Conservation (phyloP, 2,329 filamentous ascomycete genomes). For the Ophiostoma triangulosporum region DNA sequence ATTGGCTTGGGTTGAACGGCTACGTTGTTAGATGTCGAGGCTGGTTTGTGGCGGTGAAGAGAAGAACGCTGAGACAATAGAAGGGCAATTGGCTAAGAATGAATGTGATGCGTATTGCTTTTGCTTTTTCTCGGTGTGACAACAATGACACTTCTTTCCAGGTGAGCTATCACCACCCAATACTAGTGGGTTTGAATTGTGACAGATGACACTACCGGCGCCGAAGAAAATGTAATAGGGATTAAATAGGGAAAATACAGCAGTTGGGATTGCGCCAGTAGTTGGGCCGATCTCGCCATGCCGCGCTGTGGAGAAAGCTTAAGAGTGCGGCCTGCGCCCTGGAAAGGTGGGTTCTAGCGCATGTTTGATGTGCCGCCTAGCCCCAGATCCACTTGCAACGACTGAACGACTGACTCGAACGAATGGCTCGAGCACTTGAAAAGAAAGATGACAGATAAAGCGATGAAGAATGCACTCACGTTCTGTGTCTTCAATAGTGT, state of each 20-base stretch:
- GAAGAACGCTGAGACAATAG: neutral
- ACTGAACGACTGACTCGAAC: neutral
- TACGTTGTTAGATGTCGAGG: neutral
- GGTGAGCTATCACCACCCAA: neutral
- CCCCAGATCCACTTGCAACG: neutral
- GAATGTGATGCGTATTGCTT: neutral
- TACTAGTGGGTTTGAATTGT: neutral
- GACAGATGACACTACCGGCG: neutral
- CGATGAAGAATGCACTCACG: neutral
- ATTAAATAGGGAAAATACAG: neutral
- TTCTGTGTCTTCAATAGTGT: neutral
- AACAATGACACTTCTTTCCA: neutral
- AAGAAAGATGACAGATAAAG: neutral
- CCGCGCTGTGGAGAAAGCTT: neutral
- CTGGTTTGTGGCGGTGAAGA: neutral
- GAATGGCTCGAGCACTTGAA: neutral
- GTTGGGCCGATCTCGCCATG: conserved; percentile 8
- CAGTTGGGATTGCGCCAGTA: conserved; percentile 5
- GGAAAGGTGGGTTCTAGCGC: neutral
- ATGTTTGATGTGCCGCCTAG: neutral
- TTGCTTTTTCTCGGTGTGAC: neutral
- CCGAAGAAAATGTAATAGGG: neutral
- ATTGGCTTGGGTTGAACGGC: conserved; percentile 9
- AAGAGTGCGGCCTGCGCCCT: neutral
- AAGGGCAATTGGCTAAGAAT: neutral